phyloP scores from a whole-genome alignment of 2,329 filamentous ascomycete genomes.

The Fusarium sp. region DNA sequence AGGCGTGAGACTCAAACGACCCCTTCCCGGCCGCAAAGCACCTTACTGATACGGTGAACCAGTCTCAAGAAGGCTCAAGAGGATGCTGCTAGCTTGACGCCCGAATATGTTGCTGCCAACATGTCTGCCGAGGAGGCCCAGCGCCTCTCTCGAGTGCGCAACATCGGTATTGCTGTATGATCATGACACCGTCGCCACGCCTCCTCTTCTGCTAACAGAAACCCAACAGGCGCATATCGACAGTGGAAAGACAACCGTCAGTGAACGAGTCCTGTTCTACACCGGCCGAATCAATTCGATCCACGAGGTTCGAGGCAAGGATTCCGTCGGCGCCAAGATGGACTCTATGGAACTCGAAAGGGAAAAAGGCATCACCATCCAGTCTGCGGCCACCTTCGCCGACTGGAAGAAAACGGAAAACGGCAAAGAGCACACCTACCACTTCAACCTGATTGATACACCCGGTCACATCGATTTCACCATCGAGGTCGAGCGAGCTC shows the following conservation, averaged over 20 bases:
- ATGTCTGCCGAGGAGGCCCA: conserved; percentile 82
- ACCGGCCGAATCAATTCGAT: conserved; percentile 97
- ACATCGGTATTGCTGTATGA: conserved; percentile 94
- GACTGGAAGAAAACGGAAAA: conserved; percentile 93
- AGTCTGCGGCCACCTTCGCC: conserved; percentile 97
- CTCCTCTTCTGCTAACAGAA: conserved; percentile 27
- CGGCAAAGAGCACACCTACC: conserved; percentile 88
- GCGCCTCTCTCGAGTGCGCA: conserved; percentile 83
- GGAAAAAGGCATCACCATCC: conserved; percentile 98
- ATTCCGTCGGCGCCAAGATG: conserved; percentile 98
- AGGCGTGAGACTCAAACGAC: conserved; percentile 51
- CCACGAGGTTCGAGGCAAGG: conserved; percentile 95
- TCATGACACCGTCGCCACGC: conserved; percentile 3
- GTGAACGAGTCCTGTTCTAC: conserved; percentile 97
- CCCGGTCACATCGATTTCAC: conserved; percentile 99
- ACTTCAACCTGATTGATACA: conserved; percentile 98
- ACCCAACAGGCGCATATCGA: conserved; percentile 86
- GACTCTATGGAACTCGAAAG: conserved; percentile 99
- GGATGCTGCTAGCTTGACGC: conserved; percentile 62
- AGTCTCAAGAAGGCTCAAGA: conserved; percentile 66
- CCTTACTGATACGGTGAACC: conserved; percentile 25
- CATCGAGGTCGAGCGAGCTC: conserved; percentile 95
- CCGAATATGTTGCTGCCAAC: conserved; percentile 76
- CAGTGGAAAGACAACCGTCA: conserved; percentile 96
- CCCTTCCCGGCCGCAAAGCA: not conserved